These are phyloP conservation scores for Pseudogymnoascus sp. DNA, from an alignment of 2,329 filamentous ascomycete genomes.

Conservation along the genomic window DNA sequence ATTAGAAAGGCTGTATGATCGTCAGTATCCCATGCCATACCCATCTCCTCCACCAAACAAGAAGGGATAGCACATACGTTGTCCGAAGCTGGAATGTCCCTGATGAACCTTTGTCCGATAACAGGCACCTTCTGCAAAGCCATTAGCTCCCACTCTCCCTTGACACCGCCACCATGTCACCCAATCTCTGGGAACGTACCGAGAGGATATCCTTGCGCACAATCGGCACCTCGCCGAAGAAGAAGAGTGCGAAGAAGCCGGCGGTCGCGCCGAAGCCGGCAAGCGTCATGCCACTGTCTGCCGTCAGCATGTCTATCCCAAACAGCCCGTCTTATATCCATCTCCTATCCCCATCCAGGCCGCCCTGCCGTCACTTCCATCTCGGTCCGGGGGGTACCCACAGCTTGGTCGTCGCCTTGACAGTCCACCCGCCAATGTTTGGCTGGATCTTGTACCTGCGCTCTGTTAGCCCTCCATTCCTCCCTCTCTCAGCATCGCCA, in stretches of 20 bases:
- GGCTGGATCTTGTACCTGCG: conserved; percentile 52
- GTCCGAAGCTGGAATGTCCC: conserved; percentile 51
- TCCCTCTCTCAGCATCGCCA: conserved; percentile 6
- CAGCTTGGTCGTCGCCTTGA: conserved; percentile 40
- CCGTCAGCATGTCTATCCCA: background rate
- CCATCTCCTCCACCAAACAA: background rate
- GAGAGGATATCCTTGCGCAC: conserved; percentile 52
- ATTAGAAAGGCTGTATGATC: background rate
- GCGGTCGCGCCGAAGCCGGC: conserved; percentile 50
- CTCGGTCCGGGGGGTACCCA: conserved; percentile 27
- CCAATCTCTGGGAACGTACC: conserved; percentile 30
- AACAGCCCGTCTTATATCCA: conserved; percentile 6
- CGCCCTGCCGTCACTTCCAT: background rate
- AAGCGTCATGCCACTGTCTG: conserved; percentile 41
- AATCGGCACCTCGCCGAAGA: conserved; percentile 55
- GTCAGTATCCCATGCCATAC: background rate
- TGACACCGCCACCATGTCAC: background rate
- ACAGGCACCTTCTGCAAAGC: conserved; percentile 45
- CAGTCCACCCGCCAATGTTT: conserved; percentile 45
- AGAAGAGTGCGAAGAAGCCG: conserved; percentile 46
- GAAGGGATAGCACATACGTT: conserved; percentile 42
- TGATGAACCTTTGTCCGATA: conserved; percentile 42
- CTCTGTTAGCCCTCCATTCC: background rate
- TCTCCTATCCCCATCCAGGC: background rate
- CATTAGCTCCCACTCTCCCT: background rate